A percentile compares a stretch with the other conserved stretches of the same genome.
Evolutionary conservation across 148 eudicot species (phyloP).

Genomic region (Vaccinium corymbosum): DNA sequence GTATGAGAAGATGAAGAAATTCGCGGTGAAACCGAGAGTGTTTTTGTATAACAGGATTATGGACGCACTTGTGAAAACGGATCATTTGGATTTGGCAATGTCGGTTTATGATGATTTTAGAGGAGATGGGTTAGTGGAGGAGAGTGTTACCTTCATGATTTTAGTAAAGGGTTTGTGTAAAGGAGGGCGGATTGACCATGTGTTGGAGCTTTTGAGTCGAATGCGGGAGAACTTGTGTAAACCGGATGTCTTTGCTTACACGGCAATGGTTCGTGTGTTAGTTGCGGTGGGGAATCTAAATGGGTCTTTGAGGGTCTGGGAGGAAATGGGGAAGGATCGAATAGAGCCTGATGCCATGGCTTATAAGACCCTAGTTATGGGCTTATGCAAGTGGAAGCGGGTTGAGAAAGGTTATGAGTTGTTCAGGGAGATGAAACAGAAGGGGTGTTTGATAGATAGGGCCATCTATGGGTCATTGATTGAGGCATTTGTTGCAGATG

Average conservation of each 20-base stretch:
- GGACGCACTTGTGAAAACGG: constrained; percentile 75
- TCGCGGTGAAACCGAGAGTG: constrained; percentile 74
- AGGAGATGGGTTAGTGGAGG: constrained; percentile 67
- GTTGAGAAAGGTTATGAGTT: constrained; percentile 64
- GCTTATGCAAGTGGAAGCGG: constrained; percentile 58
- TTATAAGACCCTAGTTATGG: constrained; percentile 64
- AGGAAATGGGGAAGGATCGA: constrained; percentile 65
- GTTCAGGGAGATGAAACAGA: constrained; percentile 72
- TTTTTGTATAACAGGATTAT: constrained; percentile 79
- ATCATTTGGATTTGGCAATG: constrained; percentile 72
- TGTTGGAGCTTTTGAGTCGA: constrained; percentile 50
- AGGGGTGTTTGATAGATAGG: constrained; percentile 71
- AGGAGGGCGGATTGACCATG: constrained; percentile 55
- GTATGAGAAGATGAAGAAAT: constrained; percentile 92
- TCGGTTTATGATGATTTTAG: constrained; percentile 81
- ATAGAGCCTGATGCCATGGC: constrained; percentile 89
- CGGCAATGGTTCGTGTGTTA: constrained; percentile 74
- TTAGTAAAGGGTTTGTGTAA: constrained; percentile 82
- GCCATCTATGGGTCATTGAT: constrained; percentile 70
- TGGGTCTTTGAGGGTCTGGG: constrained; percentile 86
- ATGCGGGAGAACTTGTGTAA: constrained; percentile 67
- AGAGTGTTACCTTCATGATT: constrained; percentile 78
- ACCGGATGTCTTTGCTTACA: constrained; percentile 95
- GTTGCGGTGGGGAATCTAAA: constrained; percentile 64
- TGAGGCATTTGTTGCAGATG: constrained; percentile 70